Percentiles rank a stretch among this genome's conserved stretches.
These are phyloP conservation scores for Hygrophoropsis aurantiaca DNA, from an alignment of 768 basidiomycete species.

Conservation along the genomic window DNA sequence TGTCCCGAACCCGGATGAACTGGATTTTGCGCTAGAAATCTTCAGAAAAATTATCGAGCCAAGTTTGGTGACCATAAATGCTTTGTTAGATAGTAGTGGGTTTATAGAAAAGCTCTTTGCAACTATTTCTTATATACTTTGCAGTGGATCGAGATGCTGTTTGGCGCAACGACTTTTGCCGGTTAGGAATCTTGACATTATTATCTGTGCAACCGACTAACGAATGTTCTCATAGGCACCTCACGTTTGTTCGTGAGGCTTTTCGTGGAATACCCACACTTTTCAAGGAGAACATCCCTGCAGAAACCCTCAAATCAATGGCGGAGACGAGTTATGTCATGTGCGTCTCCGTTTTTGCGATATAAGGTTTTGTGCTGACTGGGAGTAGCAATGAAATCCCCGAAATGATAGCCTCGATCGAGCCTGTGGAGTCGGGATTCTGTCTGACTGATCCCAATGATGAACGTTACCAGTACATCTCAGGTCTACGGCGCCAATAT, in stretches of 20 bases:
- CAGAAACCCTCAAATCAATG: constrained; percentile 45
- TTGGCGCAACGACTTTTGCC: constrained; percentile 88
- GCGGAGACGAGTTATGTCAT: constrained; percentile 63
- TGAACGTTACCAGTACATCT: constrained; percentile 62
- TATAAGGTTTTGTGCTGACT: neutral
- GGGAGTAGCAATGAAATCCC: constrained; percentile 62
- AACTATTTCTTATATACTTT: constrained; percentile 1
- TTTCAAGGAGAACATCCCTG: constrained; percentile 49
- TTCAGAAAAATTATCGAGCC: constrained; percentile 69
- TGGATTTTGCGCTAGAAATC: constrained; percentile 70
- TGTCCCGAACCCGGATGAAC: constrained; percentile 65
- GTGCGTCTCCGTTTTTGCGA: constrained; percentile 37
- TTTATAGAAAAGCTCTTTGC: constrained; percentile 4
- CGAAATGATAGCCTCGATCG: constrained; percentile 71
- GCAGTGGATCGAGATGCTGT: constrained; percentile 47
- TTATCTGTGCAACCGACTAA: neutral
- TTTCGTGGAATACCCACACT: constrained; percentile 75
- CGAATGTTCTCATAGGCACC: constrained; percentile 42
- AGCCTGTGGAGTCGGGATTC: constrained; percentile 65
- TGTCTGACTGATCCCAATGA: constrained; percentile 65
- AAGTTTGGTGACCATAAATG: constrained; percentile 54
- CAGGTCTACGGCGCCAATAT: constrained; percentile 55
- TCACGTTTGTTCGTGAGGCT: constrained; percentile 72
- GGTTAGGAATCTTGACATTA: constrained; percentile 38
- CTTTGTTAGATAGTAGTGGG: constrained; percentile 53